Percentiles rank a stretch among this genome's conserved stretches.
Evolutionary conservation across 768 basidiomycete species (phyloP).

Genomic region (Filobasidium floriforme): DNA sequence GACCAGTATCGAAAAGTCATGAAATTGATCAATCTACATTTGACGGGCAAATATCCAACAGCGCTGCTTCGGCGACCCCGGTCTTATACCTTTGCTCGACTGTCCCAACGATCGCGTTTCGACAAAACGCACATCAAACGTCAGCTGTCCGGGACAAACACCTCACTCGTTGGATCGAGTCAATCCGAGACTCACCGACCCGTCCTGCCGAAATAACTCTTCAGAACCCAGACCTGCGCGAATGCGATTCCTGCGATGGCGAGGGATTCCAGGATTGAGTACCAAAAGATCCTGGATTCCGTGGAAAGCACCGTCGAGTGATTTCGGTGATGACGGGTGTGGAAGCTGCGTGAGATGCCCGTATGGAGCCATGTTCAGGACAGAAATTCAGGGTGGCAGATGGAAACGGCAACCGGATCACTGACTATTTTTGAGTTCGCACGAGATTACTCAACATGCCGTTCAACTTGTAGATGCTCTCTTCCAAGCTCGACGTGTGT

Average conservation of each 20-base stretch:
- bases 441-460: constrained; percentile 82
- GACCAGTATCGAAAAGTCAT: too few relatives aligned
- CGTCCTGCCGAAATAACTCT: constrained; percentile 94
- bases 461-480: constrained; percentile 86
- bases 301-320: constrained; percentile 86
- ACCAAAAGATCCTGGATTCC: constrained; percentile 89
- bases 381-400: neutral
- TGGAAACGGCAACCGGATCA: constrained; percentile 24
- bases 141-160: too few relatives aligned
- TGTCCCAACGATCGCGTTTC: too few relatives aligned
- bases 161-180: too few relatives aligned
- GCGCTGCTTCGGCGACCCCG: too few relatives aligned
- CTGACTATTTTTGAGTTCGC: constrained; percentile 87
- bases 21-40: too few relatives aligned
- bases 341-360: constrained; percentile 57
- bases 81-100: too few relatives aligned
- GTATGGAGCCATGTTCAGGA: neutral
- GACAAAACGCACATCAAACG: too few relatives aligned
- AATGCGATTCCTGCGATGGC: constrained; percentile 77
- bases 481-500: constrained; percentile 87
- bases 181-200: constrained; percentile 53
- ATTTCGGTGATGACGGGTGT: constrained; percentile 88
- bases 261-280: constrained; percentile 70
- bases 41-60: too few relatives aligned
- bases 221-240: constrained; percentile 80